Percentiles rank a stretch among this genome's conserved stretches.
These are phyloP conservation scores for Macrolepiota fuliginosa DNA, from an alignment of 768 basidiomycete species.

Conservation along the genomic window DNA sequence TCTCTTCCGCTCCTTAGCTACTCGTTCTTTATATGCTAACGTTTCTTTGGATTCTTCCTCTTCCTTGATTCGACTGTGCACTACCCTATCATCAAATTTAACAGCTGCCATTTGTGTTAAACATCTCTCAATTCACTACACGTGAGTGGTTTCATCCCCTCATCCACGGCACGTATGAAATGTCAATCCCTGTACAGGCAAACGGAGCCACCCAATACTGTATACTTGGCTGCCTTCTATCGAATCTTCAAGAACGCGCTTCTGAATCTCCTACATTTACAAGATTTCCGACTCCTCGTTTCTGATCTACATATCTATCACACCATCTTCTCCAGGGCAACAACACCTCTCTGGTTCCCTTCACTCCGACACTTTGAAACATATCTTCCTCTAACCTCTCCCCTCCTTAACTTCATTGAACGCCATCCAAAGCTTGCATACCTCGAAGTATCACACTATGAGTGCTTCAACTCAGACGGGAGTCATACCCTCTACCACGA, in stretches of 20 bases:
- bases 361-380: constrained; percentile 34
- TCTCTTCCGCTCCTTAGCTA: constrained; percentile 28
- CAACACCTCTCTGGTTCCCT: constrained; percentile 19
- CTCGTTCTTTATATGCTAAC: constrained; percentile 31
- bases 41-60: constrained; percentile 27
- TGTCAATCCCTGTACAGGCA: neutral
- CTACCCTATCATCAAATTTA: constrained; percentile 26
- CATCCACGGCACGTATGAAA: neutral
- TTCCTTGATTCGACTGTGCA: constrained; percentile 31
- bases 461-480: constrained; percentile 17
- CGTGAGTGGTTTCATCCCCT: constrained; percentile 22
- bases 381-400: constrained; percentile 27
- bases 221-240: constrained; percentile 29
- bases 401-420: constrained; percentile 32
- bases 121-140: constrained; percentile 30
- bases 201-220: constrained; percentile 18
- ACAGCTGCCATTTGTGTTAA: constrained; percentile 27
- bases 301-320: constrained; percentile 27
- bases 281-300: constrained; percentile 29
- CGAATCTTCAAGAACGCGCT: constrained; percentile 27
- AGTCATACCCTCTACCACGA: neutral
- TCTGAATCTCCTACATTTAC: constrained; percentile 22
- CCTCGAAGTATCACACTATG: constrained; percentile 33
- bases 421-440: constrained; percentile 31
- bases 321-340: constrained; percentile 17